A percentile compares a stretch with the other conserved stretches of the same genome.
Conservation (phyloP, 1,284 basidiomycete genomes). For the Macrocybe sp. region DNA sequence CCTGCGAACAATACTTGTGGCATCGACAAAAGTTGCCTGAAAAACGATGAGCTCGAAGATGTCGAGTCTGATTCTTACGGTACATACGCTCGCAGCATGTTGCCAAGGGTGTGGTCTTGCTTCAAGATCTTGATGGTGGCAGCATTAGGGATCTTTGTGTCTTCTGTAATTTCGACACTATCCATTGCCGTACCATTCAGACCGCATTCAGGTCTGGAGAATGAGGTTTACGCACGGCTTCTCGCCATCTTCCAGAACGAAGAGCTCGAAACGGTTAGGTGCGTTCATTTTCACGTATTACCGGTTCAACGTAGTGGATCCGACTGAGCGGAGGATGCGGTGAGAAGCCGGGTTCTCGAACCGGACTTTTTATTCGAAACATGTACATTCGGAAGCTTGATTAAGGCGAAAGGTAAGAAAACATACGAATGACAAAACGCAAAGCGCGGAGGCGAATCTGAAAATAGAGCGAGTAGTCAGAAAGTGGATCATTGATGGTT, state of each 20-base stretch:
- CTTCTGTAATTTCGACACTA: slow-evolving; percentile 89
- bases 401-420: too few species aligned
- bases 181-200: slow-evolving; percentile 4
- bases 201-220: slow-evolving; percentile 3
- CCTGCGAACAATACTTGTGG: slow-evolving; percentile 91
- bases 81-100: slow-evolving; percentile 91
- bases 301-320: slow-evolving; percentile 3
- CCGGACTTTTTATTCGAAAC: too few species aligned
- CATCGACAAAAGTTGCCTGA: slow-evolving; percentile 80
- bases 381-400: too few species aligned
- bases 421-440: too few species aligned
- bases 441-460: too few species aligned
- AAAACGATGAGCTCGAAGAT: background rate
- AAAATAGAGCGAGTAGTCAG: too few species aligned
- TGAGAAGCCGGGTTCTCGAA: background rate
- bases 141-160: slow-evolving; percentile 96
- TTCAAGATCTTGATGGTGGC: slow-evolving; percentile 93
- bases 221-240: slow-evolving; percentile 61
- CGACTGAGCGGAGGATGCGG: background rate
- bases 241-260: slow-evolving; percentile 90
- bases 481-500: background rate
- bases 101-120: slow-evolving; percentile 96
- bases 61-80: background rate
- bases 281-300: slow-evolving; percentile 69
- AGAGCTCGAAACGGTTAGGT: slow-evolving; percentile 88